A percentile compares a stretch with the other conserved stretches of the same genome.
phyloP scores from a whole-genome alignment of 2,329 filamentous ascomycete species.

The Calonectria montana region DNA sequence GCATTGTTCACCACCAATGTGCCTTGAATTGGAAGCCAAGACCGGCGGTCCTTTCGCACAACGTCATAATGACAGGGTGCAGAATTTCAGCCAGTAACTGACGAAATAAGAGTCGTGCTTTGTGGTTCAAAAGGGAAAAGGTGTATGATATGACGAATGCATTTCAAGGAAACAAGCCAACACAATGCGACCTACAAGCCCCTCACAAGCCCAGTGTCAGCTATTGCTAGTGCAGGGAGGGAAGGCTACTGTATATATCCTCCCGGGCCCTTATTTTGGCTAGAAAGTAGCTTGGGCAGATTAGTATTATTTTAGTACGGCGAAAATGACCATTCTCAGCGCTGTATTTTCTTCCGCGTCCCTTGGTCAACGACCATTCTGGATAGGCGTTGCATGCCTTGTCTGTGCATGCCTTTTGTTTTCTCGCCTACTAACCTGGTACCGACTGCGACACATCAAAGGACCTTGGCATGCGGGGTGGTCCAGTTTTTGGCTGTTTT shows the following conservation, averaged over 20 bases:
- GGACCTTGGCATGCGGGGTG: slow-evolving; percentile 5
- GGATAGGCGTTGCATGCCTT: neutral
- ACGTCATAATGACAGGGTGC: no score
- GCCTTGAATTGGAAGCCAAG: neutral
- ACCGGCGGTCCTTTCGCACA: no score
- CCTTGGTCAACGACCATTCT: neutral
- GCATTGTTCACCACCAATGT: neutral
- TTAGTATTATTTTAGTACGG: neutral
- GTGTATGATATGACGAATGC: no score
- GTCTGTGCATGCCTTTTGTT: neutral
- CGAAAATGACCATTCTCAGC: neutral
- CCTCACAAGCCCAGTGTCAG: neutral
- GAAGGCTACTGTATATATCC: neutral
- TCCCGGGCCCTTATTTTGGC: neutral
- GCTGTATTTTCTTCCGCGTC: neutral
- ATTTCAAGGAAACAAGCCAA: no score
- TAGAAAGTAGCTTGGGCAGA: neutral
- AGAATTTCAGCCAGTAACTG: no score
- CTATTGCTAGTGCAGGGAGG: neutral
- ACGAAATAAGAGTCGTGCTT: no score
- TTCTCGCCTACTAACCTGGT: neutral
- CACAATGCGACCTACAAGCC: no score
- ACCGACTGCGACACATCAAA: slow-evolving; percentile 9
- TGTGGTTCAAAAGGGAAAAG: no score
- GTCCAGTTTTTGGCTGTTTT: slow-evolving; percentile 14